phyloP scores from a whole-genome alignment of 1,139 yeast species.

The Pichiaceae sp. region DNA sequence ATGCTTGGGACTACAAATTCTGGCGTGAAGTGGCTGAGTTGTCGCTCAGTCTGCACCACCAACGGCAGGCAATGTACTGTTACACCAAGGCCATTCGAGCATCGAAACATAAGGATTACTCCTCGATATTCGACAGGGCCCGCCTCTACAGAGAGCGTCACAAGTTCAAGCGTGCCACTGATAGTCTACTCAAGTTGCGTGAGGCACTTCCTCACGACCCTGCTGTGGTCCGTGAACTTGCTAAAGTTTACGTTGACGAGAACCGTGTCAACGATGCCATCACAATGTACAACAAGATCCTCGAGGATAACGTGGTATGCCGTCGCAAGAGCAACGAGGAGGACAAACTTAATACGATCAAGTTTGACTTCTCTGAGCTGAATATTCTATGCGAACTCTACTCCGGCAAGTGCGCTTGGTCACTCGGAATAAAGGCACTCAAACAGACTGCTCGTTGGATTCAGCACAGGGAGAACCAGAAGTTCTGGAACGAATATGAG shows the following conservation, averaged over 20 bases:
- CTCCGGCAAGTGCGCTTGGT: constrained; percentile 57
- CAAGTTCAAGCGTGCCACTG: constrained; percentile 65
- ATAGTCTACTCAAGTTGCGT: constrained; percentile 60
- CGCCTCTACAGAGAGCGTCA: constrained; percentile 56
- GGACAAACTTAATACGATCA: constrained; percentile 18
- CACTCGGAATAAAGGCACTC: constrained; percentile 54
- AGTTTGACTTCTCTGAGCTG: constrained; percentile 81
- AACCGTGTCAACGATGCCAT: constrained; percentile 77
- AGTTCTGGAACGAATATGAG: constrained; percentile 72
- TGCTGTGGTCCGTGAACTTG: constrained; percentile 60
- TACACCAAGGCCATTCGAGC: constrained; percentile 65
- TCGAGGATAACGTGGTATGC: constrained; percentile 43
- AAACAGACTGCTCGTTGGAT: constrained; percentile 80
- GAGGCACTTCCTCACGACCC: constrained; percentile 54
- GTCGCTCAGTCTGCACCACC: constrained; percentile 62
- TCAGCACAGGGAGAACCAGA: constrained; percentile 60
- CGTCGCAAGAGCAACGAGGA: constrained; percentile 19
- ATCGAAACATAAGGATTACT: constrained; percentile 43
- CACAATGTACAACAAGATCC: constrained; percentile 58
- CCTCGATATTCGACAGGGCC: constrained; percentile 52
- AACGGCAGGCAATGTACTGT: constrained; percentile 77
- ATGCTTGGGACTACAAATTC: constrained; percentile 67
- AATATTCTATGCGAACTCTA: constrained; percentile 78
- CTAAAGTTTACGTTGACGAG: constrained; percentile 68
- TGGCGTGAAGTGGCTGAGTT: constrained; percentile 83